A percentile compares a stretch with the other conserved stretches of the same genome.
phyloP scores from a whole-genome alignment of 257 asterid genomes.

The Lantana camara region DNA sequence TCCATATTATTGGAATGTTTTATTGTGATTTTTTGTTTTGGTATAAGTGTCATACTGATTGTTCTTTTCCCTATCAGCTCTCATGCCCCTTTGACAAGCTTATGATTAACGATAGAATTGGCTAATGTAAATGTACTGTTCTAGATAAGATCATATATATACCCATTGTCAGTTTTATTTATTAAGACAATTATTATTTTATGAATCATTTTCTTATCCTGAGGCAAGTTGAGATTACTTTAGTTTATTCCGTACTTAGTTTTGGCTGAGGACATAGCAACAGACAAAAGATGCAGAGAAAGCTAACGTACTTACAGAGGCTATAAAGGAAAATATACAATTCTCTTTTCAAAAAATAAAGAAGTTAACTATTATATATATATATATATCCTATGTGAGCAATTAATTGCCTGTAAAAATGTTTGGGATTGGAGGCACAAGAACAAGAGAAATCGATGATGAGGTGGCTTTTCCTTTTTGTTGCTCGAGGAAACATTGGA shows the following conservation, averaged over 20 bases:
- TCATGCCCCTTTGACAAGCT: too few relatives aligned
- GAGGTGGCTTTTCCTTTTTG: constrained; percentile 35
- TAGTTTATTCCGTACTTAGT: constrained; percentile 26
- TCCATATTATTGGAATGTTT: too few relatives aligned
- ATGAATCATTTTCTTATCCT: background rate
- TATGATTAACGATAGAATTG: too few relatives aligned
- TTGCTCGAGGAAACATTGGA: constrained; percentile 61
- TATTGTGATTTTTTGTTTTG: too few relatives aligned
- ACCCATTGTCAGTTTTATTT: too few relatives aligned
- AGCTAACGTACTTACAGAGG: constrained; percentile 26
- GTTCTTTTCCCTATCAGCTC: too few relatives aligned
- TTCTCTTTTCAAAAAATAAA: background rate
- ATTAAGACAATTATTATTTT: too few relatives aligned
- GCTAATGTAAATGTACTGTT: too few relatives aligned
- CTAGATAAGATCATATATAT: too few relatives aligned
- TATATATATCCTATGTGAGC: background rate
- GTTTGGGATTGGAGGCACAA: background rate
- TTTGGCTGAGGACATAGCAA: constrained; percentile 3
- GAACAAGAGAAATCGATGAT: background rate
- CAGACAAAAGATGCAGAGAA: constrained; percentile 35
- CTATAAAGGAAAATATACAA: background rate
- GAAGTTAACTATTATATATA: background rate
- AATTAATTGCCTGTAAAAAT: background rate
- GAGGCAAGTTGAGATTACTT: background rate
- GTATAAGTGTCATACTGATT: too few relatives aligned